These are phyloP conservation scores for Lipomyces sp. DNA, from an alignment of 805 yeast species.

Conservation along the genomic window DNA sequence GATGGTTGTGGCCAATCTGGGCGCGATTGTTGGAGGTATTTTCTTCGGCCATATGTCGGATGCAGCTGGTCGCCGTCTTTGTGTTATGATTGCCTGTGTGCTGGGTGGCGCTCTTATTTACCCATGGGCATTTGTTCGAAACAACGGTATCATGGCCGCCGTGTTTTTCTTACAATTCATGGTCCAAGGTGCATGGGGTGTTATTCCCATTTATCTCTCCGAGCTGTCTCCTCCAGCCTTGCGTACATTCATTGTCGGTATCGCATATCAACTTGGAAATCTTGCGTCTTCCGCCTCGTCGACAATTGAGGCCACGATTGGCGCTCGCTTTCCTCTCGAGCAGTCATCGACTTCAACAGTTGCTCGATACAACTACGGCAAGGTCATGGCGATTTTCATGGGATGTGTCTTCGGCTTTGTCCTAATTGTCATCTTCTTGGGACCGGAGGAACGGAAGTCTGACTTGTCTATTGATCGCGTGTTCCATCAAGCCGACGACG, in stretches of 20 bases:
- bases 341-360: slow-evolving; percentile 8
- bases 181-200: slow-evolving; percentile 75
- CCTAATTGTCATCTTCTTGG: slow-evolving; percentile 48
- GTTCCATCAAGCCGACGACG: slow-evolving; percentile 2
- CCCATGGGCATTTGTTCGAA: slow-evolving; percentile 54
- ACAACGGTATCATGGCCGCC: slow-evolving; percentile 50
- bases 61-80: slow-evolving; percentile 57
- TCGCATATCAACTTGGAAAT: slow-evolving; percentile 69
- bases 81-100: slow-evolving; percentile 50
- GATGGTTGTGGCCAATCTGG: slow-evolving; percentile 60
- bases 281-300: slow-evolving; percentile 68
- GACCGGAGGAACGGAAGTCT: slow-evolving; percentile 42
- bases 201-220: slow-evolving; percentile 60
- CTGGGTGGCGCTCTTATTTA: slow-evolving; percentile 60
- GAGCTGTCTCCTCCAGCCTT: slow-evolving; percentile 67
- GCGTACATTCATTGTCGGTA: slow-evolving; percentile 59
- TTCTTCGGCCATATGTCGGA: slow-evolving; percentile 56
- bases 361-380: slow-evolving; percentile 52
- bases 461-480: not conserved
- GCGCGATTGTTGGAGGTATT: slow-evolving; percentile 66
- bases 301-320: slow-evolving; percentile 63
- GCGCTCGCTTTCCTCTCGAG: slow-evolving; percentile 47
- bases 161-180: slow-evolving; percentile 62
- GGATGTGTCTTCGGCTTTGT: slow-evolving; percentile 60
- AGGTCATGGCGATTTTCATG: slow-evolving; percentile 66